A percentile compares a stretch with the other conserved stretches of the same genome.
Evolutionary conservation across 495 filamentous ascomycete genomes (phyloP).

Genomic region (Glarea lozoyensis): DNA sequence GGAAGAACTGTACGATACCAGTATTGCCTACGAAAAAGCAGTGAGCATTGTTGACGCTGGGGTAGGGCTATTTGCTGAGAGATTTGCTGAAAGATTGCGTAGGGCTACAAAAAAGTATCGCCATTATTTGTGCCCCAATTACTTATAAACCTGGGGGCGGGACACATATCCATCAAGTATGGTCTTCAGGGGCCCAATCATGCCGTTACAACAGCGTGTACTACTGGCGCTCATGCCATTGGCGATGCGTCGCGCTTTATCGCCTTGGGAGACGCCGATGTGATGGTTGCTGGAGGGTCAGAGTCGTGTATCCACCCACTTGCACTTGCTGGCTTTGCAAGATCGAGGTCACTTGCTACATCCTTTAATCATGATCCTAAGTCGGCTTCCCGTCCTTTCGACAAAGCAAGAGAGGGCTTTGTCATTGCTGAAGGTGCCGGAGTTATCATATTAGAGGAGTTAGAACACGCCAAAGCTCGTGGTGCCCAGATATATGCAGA

Average conservation of each 20-base stretch:
- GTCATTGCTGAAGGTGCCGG: slow-evolving; percentile 91
- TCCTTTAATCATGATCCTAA: slow-evolving; percentile 66
- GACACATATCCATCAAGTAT: slow-evolving; percentile 88
- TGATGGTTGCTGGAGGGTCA: slow-evolving; percentile 90
- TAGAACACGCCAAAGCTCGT: slow-evolving; percentile 75
- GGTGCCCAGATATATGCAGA: slow-evolving; percentile 84
- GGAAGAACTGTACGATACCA: slow-evolving; percentile 78
- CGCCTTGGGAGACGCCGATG: slow-evolving; percentile 77
- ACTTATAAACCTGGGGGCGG: slow-evolving; percentile 88
- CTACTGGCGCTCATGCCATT: slow-evolving; percentile 88
- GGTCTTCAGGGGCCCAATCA: slow-evolving; percentile 90
- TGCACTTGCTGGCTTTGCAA: slow-evolving; percentile 82
- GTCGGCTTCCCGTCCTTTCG: slow-evolving; percentile 78
- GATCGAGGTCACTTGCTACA: slow-evolving; percentile 77
- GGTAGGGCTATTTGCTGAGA: slow-evolving; percentile 15
- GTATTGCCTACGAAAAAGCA: slow-evolving; percentile 62
- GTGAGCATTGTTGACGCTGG: slow-evolving; percentile 31
- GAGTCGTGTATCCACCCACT: slow-evolving; percentile 96
- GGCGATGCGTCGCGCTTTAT: slow-evolving; percentile 91
- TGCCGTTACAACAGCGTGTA: slow-evolving; percentile 86
- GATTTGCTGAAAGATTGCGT: slow-evolving; percentile 32
- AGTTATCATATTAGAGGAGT: slow-evolving; percentile 79
- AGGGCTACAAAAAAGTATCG: slow-evolving; percentile 78
- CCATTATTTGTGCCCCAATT: slow-evolving; percentile 88
- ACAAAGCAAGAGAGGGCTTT: slow-evolving; percentile 72